These are phyloP conservation scores for Sugiyamaella pinicola DNA, from an alignment of 1,139 yeast genomes.

Conservation along the genomic window DNA sequence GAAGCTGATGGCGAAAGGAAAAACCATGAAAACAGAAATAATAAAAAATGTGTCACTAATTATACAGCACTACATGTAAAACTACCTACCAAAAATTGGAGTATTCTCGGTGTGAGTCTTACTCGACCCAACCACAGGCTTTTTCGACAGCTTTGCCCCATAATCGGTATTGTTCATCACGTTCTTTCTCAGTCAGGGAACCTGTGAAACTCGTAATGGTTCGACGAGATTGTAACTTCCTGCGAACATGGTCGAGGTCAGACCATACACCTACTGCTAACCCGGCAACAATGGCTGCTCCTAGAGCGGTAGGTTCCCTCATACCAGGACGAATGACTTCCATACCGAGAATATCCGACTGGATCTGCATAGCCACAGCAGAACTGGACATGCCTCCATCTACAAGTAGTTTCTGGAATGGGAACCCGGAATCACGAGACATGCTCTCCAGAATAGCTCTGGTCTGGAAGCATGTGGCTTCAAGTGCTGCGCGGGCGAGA, in stretches of 20 bases:
- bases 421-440: constrained; percentile 76
- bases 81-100: background rate
- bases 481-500: constrained; percentile 90
- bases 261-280: constrained; percentile 78
- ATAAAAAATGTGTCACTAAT: background rate
- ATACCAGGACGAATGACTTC: constrained; percentile 78
- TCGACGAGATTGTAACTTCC: constrained; percentile 25
- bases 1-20: background rate
- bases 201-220: constrained; percentile 27
- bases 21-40: background rate
- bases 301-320: constrained; percentile 91
- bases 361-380: constrained; percentile 90
- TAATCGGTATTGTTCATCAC: constrained; percentile 67
- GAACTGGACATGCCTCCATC: constrained; percentile 98
- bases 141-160: constrained; percentile 86
- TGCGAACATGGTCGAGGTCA: constrained; percentile 63
- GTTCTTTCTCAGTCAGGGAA: constrained; percentile 48
- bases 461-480: constrained; percentile 94
- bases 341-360: constrained; percentile 86
- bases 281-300: constrained; percentile 97
- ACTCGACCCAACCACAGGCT: constrained; percentile 67
- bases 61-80: background rate
- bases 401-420: constrained; percentile 57
- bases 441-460: constrained; percentile 88
- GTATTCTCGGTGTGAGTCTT: background rate